Conservation (phyloP, 257 asterid genomes). For the Capsicum baccatum region DNA sequence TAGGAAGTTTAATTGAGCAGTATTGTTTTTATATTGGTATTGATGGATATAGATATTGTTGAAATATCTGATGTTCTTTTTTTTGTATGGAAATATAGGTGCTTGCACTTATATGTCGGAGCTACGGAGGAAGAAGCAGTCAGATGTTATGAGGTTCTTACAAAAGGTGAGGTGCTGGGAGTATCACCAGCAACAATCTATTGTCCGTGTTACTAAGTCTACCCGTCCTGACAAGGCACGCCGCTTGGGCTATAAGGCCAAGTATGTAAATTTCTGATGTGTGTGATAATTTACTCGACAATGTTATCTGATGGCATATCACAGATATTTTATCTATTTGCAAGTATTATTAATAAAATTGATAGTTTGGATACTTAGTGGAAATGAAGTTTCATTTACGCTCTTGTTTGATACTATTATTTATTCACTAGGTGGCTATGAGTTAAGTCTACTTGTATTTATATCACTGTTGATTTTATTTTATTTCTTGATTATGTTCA, state of each 20-base stretch:
- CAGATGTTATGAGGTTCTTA: conserved; percentile 28
- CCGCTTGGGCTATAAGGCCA: conserved; percentile 26
- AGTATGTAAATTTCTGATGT: conserved; percentile 1
- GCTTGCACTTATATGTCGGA: conserved; percentile 25
- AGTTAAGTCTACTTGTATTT: not conserved
- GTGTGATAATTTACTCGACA: no score
- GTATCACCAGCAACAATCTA: conserved; percentile 25
- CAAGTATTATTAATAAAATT: not conserved
- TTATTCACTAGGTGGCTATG: not conserved
- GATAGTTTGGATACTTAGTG: not conserved
- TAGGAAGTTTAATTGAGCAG: not conserved
- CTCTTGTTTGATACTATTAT: not conserved
- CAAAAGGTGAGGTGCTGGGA: conserved; percentile 31
- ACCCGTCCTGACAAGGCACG: conserved; percentile 31
- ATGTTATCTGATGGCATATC: not conserved
- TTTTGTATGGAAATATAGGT: not conserved
- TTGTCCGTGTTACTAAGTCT: conserved; percentile 25
- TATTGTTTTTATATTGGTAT: not conserved
- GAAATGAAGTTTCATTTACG: not conserved
- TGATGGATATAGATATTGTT: not conserved
- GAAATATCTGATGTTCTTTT: no score
- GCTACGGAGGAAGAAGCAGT: conserved; percentile 30
- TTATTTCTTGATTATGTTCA: not conserved
- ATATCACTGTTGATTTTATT: not conserved
- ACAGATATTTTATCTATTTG: not conserved